Evolutionary conservation across 495 filamentous ascomycete species (phyloP), one percentile per base, ranked within the genome.

Genomic region (Bathelium albidoporum): DNA sequence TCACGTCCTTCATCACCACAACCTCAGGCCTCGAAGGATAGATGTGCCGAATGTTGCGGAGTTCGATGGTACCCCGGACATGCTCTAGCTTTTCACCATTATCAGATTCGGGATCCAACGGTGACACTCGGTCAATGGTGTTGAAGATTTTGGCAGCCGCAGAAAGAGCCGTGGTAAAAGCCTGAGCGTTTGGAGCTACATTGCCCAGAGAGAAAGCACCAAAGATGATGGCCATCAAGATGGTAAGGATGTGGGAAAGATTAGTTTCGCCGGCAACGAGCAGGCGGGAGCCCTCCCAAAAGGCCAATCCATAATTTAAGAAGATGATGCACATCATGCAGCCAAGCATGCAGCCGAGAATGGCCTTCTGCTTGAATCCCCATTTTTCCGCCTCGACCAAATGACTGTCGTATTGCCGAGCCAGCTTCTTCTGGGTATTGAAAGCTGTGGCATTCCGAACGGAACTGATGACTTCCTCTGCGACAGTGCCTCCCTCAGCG

Each of bases 11-110:
- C 84, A 97, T 91, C 26, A 97, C 85, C 14, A 84, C 83, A 26
- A 96, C 92, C 67, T 96, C 90, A 0, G 93, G 89, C 36, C 94
- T 82, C 1, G 91, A 96, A 7, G 94, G 94, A 67, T 98, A 98
- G 67, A 96, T 89, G 68, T 95, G 91, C 75, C 88, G 93, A 71
- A 98, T 79, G 64, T 89, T 78, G 66, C 85, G 80, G n/a, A 98
- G 78, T 67, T 94, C 88, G 62, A 98, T 85, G 7, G 83, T 85
- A 31, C 91, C 94, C 39, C 87, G 78, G 5, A 95, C 81, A 29
- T 83, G 71, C 2, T 91, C 84, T 9, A 92, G 82, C 60, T 80
- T 91, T 49, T 77, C 73, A 24, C 94, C 93, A 16, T 79, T 80
- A 0, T 89, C 83, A 2, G 82, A 82, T 26, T 82, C 85, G 0